Evolutionary conservation across 345 rosid species (phyloP).

Genomic region (Anacardium occidentale): DNA sequence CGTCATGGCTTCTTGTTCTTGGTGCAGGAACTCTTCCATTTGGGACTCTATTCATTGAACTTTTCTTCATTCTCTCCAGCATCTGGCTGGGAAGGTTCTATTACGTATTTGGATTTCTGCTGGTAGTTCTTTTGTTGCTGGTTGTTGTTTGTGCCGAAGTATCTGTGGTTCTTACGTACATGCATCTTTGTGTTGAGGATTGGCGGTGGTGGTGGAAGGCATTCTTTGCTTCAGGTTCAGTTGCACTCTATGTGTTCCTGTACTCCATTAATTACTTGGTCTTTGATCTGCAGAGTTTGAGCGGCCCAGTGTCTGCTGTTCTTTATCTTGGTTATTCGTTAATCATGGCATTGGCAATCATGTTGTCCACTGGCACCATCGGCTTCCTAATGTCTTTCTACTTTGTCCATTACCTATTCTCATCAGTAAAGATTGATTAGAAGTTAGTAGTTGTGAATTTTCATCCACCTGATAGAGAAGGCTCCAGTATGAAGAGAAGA

Average conservation of each 20-base stretch:
- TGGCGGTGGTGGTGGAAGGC: slow-evolving; percentile 97
- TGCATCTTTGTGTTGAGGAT: slow-evolving; percentile 87
- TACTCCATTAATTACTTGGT: slow-evolving; percentile 80
- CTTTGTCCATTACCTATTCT: slow-evolving; percentile 81
- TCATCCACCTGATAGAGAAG: slow-evolving; percentile 11
- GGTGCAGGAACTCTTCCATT: slow-evolving; percentile 89
- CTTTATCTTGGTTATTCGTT: slow-evolving; percentile 77
- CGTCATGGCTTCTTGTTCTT: slow-evolving; percentile 83
- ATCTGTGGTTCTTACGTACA: slow-evolving; percentile 76
- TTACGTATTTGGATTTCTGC: slow-evolving; percentile 74
- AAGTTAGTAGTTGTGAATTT: neutral
- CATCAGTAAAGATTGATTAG: slow-evolving; percentile 79
- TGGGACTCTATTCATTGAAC: slow-evolving; percentile 75
- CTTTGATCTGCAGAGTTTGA: slow-evolving; percentile 75
- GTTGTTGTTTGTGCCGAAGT: slow-evolving; percentile 77
- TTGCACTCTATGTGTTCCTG: slow-evolving; percentile 65
- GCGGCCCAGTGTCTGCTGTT: slow-evolving; percentile 76
- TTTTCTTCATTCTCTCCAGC: slow-evolving; percentile 81
- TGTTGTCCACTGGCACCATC: slow-evolving; percentile 76
- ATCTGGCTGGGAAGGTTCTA: slow-evolving; percentile 86
- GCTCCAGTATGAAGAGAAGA: slow-evolving; percentile 2
- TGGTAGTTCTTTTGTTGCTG: slow-evolving; percentile 60
- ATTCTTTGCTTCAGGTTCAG: slow-evolving; percentile 81
- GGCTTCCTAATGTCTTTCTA: slow-evolving; percentile 77
- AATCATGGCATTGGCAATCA: slow-evolving; percentile 73